Conservation (phyloP, 2,329 filamentous ascomycete species). For the Sphaceloma murrayae region DNA sequence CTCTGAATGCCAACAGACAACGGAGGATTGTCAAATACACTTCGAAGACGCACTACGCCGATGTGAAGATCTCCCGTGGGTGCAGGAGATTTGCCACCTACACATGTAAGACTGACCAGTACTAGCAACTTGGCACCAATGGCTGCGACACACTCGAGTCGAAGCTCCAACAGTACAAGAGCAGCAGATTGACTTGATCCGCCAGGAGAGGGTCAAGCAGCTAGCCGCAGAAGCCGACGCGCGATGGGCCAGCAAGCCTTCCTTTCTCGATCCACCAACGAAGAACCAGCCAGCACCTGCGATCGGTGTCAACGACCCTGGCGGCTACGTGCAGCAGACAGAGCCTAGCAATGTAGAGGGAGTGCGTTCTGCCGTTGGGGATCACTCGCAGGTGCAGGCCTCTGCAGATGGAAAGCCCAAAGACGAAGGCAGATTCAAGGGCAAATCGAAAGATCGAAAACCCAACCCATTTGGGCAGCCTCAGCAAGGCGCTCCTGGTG, state of each 20-base stretch:
- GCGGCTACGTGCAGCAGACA: conserved; percentile 30
- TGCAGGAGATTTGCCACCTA: conserved; percentile 10
- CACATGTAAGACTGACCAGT: conserved; percentile 11
- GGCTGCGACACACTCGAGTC: conserved; percentile 53
- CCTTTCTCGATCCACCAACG: conserved; percentile 48
- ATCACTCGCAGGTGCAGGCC: conserved; percentile 27
- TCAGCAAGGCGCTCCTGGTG: conserved; percentile 31
- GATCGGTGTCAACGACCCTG: conserved; percentile 35
- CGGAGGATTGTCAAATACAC: conserved; percentile 51
- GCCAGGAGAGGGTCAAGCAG: conserved; percentile 50
- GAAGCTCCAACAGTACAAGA: conserved; percentile 49
- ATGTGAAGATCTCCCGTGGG: conserved; percentile 51
- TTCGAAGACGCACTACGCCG: conserved; percentile 45
- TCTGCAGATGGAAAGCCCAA: conserved; percentile 21
- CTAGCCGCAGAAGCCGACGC: conserved; percentile 52
- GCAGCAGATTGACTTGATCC: conserved; percentile 47
- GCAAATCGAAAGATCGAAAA: conserved; percentile 23
- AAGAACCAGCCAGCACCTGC: conserved; percentile 40
- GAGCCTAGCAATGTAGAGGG: conserved; percentile 26
- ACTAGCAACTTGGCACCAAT: conserved; percentile 59
- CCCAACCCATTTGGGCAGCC: conserved; percentile 35
- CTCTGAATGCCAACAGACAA: conserved; percentile 43
- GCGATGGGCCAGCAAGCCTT: conserved; percentile 51
- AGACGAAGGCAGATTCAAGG: conserved; percentile 29
- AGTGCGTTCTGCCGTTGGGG: conserved; percentile 27